phyloP scores from a whole-genome alignment of 805 yeast genomes.

The Barnettozyma siamensis region DNA sequence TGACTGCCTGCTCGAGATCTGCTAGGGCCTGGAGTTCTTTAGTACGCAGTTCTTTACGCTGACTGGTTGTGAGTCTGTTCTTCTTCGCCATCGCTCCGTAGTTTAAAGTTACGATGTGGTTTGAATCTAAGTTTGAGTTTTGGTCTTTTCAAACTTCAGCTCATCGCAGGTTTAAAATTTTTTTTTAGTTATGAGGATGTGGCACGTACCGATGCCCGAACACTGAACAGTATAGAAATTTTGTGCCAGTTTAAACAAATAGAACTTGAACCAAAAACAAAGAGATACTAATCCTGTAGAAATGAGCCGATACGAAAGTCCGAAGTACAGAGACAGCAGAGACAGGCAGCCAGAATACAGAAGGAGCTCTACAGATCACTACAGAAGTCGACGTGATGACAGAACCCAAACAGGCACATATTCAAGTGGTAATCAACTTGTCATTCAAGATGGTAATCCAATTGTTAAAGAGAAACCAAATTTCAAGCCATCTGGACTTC shows the following conservation, averaged over 20 bases:
- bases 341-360: not conserved
- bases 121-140: too few relatives aligned
- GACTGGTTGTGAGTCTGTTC: slow-evolving; percentile 25
- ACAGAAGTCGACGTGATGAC: not conserved
- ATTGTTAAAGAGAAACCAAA: slow-evolving; percentile 24
- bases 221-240: not conserved
- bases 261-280: too few relatives aligned
- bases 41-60: slow-evolving; percentile 34
- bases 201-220: slow-evolving; percentile 5
- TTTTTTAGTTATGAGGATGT: slow-evolving; percentile 3
- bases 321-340: not conserved
- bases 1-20: slow-evolving; percentile 43
- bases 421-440: not conserved
- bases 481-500: slow-evolving; percentile 37
- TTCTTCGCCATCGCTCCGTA: slow-evolving; percentile 41
- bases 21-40: slow-evolving; percentile 32
- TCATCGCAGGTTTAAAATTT: slow-evolving; percentile 3
- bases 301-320: not conserved
- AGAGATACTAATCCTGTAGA: too few relatives aligned
- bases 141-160: not conserved
- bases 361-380: too few relatives aligned
- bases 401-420: too few relatives aligned
- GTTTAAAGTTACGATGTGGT: too few relatives aligned
- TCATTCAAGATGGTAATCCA: not conserved
- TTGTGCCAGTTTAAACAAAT: not conserved